Base-by-base conservation (phyloP, 225 moss, liverwort and hornwort genomes). In the Neckera pumila region DNA sequence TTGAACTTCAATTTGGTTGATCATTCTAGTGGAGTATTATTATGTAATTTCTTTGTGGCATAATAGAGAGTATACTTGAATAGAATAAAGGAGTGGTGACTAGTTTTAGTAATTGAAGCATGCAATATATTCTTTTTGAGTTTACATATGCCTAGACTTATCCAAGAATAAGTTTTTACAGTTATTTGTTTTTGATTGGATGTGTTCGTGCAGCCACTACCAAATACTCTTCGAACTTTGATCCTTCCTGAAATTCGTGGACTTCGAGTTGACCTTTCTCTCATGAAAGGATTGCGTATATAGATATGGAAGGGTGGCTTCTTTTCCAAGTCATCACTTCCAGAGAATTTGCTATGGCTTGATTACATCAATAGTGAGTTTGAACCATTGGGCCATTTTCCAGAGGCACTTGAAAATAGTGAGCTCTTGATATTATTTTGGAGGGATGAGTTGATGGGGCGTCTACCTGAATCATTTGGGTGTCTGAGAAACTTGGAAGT, bases 211-310 rank as follows among this genome's bases (percentile, higher is more conserved):
- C 5, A 71, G 40, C 14, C 8, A 42, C 26, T 42, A 71, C 26
- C 0, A 71, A 5, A 26, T 26, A 26, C 42, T 71, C 15, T 71
- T 16, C 42, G 27, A 42, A 71, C 26, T 42, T 71, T 71, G 42
- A n/a, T n/a, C 12, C 20, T 66, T 66, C 21, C n/a, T 0, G 0
- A 1, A 6, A 11, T 5, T 6, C 1, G 2, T 27, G 14, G 7
- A 28, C 19, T 15, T 71, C 0, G 0, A 3, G 2, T 15, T 71
- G 71, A 71, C 26, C 27, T 71, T 71, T 42, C 15, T 27, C 2
- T 8, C 4, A 8, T 40, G 67, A 21, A n/a, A n/a, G 1, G 21
- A 4, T 71, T 71, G 14, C 42, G 15, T 42, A 71, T 70, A 40
- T 4, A 40, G 8, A 8, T 66, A 19, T 0, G n/a, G n/a, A 4